Evolutionary conservation across 176 grass and related monocot genomes (phyloP).

Genomic region (Oryza australiensis): DNA sequence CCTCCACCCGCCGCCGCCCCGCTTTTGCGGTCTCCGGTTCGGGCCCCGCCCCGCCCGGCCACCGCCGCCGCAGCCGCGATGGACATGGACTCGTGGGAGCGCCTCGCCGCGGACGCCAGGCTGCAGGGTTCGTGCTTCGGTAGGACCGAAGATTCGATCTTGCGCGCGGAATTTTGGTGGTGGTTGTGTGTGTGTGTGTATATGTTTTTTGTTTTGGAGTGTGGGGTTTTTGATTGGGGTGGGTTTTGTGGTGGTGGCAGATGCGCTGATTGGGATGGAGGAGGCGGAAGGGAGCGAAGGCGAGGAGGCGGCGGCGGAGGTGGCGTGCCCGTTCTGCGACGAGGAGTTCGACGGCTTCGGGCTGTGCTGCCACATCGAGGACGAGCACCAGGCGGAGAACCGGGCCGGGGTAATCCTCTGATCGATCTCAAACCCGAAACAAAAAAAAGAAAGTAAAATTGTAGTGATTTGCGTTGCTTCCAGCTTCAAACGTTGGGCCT

Average conservation of each 20-base stretch:
- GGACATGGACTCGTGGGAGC: constrained; percentile 60
- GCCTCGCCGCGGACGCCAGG: constrained; percentile 42
- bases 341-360: constrained; percentile 75
- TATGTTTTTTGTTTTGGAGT: background rate
- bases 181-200: background rate
- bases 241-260: constrained; percentile 40
- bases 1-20: background rate
- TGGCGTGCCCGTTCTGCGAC: constrained; percentile 86
- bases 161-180: background rate
- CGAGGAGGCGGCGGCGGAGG: constrained; percentile 42
- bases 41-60: background rate
- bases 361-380: constrained; percentile 74
- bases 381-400: constrained; percentile 61
- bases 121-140: constrained; percentile 52
- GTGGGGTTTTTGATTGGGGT: constrained; percentile 28
- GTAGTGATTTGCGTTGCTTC: background rate
- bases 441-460: background rate
- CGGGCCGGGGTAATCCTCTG: constrained; percentile 54
- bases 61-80: constrained; percentile 32
- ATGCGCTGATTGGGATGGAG: constrained; percentile 67
- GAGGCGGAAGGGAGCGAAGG: constrained; percentile 59
- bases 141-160: constrained; percentile 21
- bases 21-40: background rate
- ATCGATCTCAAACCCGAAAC: background rate
- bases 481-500: background rate